Percentiles rank a stretch among this genome's conserved stretches.
Evolutionary conservation across 1,139 yeast genomes (phyloP).

Genomic region (Saccharomycopsis crataegensis): DNA sequence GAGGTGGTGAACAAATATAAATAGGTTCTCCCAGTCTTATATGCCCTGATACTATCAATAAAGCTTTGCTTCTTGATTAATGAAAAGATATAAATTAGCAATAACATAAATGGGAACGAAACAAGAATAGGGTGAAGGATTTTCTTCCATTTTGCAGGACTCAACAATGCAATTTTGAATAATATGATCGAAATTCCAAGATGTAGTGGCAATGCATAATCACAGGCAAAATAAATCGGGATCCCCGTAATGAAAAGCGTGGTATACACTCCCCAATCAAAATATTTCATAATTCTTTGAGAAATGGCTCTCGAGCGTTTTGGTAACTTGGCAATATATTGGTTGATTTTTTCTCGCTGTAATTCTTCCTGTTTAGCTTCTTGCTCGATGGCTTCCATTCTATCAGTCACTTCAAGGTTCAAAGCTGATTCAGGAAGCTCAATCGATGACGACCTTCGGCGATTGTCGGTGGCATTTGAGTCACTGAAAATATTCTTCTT

Average conservation of each 20-base stretch:
- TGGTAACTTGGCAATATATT: conserved; percentile 18
- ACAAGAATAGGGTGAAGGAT: conserved; percentile 66
- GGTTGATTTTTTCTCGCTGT: conserved; percentile 22
- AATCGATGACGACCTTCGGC: neutral
- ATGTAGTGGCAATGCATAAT: conserved; percentile 53
- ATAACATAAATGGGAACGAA: conserved; percentile 53
- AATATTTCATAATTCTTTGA: conserved; percentile 36
- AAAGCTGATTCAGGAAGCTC: conserved; percentile 1
- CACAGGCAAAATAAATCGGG: conserved; percentile 39
- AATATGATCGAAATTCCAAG: conserved; percentile 51
- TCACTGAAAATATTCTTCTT: neutral
- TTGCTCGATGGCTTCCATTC: conserved; percentile 16
- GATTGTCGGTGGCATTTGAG: no score
- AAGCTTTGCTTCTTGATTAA: conserved; percentile 44
- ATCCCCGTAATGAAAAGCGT: conserved; percentile 45
- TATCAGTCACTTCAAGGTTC: neutral
- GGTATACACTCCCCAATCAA: conserved; percentile 50
- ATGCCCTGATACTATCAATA: conserved; percentile 42
- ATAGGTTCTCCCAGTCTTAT: conserved; percentile 66
- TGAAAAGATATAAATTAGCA: conserved; percentile 55
- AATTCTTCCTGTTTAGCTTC: conserved; percentile 20
- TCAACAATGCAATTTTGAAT: conserved; percentile 45
- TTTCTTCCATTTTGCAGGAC: conserved; percentile 42
- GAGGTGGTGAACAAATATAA: conserved; percentile 44
- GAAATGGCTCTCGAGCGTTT: conserved; percentile 27